These are phyloP conservation scores for Cystobasidium pallidum DNA, from an alignment of 1,284 basidiomycete genomes.

Conservation along the genomic window DNA sequence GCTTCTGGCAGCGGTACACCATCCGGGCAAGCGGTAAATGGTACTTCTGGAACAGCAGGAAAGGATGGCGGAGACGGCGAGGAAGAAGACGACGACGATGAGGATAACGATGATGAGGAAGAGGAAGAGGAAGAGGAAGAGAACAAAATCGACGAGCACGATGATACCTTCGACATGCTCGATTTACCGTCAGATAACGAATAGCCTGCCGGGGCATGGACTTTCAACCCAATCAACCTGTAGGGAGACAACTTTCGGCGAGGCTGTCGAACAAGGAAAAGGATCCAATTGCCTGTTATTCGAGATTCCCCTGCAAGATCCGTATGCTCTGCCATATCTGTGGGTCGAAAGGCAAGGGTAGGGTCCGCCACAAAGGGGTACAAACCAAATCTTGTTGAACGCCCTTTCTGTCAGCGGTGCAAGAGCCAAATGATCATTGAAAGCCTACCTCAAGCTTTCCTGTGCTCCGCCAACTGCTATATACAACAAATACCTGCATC, in stretches of 20 bases:
- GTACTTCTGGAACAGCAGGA: slow-evolving; percentile 6
- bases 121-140: slow-evolving; percentile 16
- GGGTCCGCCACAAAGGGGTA: not conserved
- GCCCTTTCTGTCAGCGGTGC: not conserved
- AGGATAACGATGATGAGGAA: slow-evolving; percentile 21
- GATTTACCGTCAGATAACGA: slow-evolving; percentile 29
- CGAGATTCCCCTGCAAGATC: no score
- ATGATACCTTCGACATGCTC: slow-evolving; percentile 30
- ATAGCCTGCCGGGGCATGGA: not conserved
- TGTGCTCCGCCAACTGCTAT: not conserved
- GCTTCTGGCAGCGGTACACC: not conserved
- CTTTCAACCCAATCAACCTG: no score
- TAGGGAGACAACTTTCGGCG: not conserved
- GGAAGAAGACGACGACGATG: slow-evolving; percentile 8
- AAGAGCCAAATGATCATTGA: not conserved
- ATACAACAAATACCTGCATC: not conserved
- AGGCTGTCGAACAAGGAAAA: no score
- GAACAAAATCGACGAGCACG: slow-evolving; percentile 15
- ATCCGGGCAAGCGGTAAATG: not conserved
- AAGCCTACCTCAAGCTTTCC: not conserved
- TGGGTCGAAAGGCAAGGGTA: not conserved
- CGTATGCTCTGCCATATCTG: no score
- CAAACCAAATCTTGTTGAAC: not conserved
- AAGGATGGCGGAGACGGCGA: not conserved
- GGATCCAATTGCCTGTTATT: no score